Percentiles rank a stretch among this genome's conserved stretches.
phyloP scores from a whole-genome alignment of 2,329 filamentous ascomycete genomes.

The Pseudogymnoascus sp. region DNA sequence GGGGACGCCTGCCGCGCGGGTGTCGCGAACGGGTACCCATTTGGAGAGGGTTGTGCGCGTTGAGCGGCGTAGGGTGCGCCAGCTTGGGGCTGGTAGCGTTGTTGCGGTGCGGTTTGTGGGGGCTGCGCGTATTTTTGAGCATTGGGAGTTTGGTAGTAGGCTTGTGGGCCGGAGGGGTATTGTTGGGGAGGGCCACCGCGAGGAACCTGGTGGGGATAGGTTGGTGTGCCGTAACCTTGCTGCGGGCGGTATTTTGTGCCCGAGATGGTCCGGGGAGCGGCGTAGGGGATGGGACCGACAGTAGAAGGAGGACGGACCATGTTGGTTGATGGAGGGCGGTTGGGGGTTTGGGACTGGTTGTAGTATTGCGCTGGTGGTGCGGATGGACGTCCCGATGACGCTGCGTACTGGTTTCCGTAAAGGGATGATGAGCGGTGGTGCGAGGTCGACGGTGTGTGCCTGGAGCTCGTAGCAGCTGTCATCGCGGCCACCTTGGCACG shows the following conservation, averaged over 20 bases:
- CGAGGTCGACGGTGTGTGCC: conserved; percentile 17
- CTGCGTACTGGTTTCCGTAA: conserved; percentile 28
- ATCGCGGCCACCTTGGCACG: conserved; percentile 21
- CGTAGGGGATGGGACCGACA: conserved; percentile 21
- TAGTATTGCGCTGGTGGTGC: conserved; percentile 19
- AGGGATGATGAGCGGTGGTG: conserved; percentile 22
- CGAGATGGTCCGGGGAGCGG: conserved; percentile 20
- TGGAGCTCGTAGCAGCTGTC: conserved; percentile 16
- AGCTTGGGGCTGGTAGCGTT: conserved; percentile 20
- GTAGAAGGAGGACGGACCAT: conserved; percentile 24
- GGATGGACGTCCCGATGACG: conserved; percentile 19
- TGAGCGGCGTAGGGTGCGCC: conserved; percentile 21
- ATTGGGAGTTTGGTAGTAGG: conserved; percentile 6
- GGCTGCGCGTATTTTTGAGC: conserved; percentile 13
- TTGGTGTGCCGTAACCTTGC: conserved; percentile 21
- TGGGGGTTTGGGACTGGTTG: conserved; percentile 22
- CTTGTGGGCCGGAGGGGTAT: conserved; percentile 13
- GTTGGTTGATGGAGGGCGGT: conserved; percentile 20
- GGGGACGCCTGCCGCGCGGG: conserved; percentile 24
- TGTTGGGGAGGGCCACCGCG: conserved; percentile 22
- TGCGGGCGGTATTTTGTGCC: conserved; percentile 22
- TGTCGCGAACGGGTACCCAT: conserved; percentile 24
- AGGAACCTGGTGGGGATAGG: conserved; percentile 24
- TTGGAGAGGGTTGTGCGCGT: conserved; percentile 21
- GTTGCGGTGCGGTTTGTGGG: conserved; percentile 21